These are phyloP conservation scores for Boletus coccyginus DNA, from an alignment of 768 basidiomycete genomes.

Conservation along the genomic window DNA sequence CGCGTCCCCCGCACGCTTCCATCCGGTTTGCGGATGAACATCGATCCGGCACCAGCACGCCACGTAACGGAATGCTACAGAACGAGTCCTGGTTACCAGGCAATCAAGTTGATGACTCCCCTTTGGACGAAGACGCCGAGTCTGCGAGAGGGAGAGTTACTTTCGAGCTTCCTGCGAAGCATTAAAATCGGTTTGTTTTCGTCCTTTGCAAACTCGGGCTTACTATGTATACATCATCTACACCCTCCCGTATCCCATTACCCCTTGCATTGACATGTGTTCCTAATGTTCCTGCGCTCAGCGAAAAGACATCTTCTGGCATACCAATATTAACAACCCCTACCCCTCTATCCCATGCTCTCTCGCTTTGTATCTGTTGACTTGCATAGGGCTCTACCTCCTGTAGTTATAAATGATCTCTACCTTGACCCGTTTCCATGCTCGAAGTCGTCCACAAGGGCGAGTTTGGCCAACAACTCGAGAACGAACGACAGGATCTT, in stretches of 20 bases:
- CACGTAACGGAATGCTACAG: conserved; percentile 16
- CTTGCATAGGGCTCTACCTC: not conserved
- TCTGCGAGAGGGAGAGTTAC: conserved; percentile 15
- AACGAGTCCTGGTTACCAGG: conserved; percentile 17
- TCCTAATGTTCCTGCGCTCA: not conserved
- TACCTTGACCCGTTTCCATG: not conserved
- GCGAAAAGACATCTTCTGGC: not conserved
- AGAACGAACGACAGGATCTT: conserved; percentile 17
- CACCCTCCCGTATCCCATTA: not conserved
- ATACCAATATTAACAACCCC: not conserved
- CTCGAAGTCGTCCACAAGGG: not conserved
- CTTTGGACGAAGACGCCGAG: conserved; percentile 14
- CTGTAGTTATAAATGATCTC: conserved; percentile 5
- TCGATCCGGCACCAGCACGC: conserved; percentile 20
- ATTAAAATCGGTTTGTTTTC: not conserved
- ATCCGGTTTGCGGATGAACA: conserved; percentile 44
- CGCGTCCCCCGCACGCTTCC: conserved; percentile 45
- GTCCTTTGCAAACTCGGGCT: not conserved
- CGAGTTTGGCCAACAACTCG: conserved; percentile 1
- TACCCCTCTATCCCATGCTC: not conserved
- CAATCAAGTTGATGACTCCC: conserved; percentile 7
- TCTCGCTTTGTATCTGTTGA: conserved; percentile 6
- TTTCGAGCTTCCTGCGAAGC: conserved; percentile 20
- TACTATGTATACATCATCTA: not conserved
- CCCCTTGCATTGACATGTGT: conserved; percentile 1